Evolutionary conservation across 2,329 filamentous ascomycete genomes (phyloP), one percentile per base, ranked within the genome.

Genomic region (Fusarium drepaniforme): DNA sequence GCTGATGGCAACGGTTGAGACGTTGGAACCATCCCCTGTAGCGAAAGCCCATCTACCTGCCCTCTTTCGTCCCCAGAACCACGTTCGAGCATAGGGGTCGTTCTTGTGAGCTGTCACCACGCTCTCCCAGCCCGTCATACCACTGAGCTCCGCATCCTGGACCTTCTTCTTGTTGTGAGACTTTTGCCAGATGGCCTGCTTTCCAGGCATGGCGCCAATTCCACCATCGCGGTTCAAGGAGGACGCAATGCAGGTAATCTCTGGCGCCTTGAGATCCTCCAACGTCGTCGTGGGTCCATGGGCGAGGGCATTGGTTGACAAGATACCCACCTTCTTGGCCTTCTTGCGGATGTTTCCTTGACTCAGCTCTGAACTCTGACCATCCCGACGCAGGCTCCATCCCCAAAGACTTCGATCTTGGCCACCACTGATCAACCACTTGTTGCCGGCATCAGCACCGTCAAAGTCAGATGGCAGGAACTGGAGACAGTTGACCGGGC

Each of bases 61-160:
- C 78, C 93, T 92, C 84, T 97, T 98, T 67, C 95, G 92, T 8
- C 96, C 97, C 96, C 97, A 98, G 84, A 98, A 98, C 97, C 97
- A 99, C 2, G 97, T 98, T 64, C 97, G 91, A 21, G 95, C 97
- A 80, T 90, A 94, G 53, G 92, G 89, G 80, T 98, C 96, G 62
- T 93, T 91, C 79, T 93, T 93, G 81, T 99, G 97, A 12, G 95
- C 96, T 5, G 97, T 99, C 3, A 99, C 91, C 8, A 99, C 92
- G 80, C 96, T 98, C 83, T 99, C 97, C 97, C 97, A 99, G 1
- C 97, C 97, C 4, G 96, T 98, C 86, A 91, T 92, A 58, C 91
- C 90, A 78, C 92, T 93, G 67, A 92, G 87, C 76, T 95, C 92
- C 4, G 93, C 91, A 82, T 95, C 92, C 12, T 88, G 85, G n/a